Evolutionary conservation across 2,329 filamentous ascomycete genomes (phyloP).

Genomic region (Botrytis porri): DNA sequence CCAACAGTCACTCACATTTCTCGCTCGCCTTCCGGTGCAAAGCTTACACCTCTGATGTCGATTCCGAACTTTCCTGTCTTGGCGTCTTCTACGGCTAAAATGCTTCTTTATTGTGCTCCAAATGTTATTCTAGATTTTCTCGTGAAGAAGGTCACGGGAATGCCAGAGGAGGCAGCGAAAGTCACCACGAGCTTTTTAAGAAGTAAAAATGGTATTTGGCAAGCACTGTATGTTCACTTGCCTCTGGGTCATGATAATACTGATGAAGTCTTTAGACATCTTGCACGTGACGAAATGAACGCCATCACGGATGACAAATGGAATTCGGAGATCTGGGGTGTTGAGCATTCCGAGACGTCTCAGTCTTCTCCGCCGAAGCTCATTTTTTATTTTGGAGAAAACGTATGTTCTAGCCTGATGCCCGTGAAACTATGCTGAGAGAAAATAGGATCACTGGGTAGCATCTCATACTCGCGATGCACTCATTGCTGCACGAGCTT

Average conservation of each 20-base stretch:
- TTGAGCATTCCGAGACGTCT: constrained; percentile 37
- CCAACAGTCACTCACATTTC: constrained; percentile 73
- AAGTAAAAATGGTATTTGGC: constrained; percentile 56
- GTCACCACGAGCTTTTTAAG: constrained; percentile 54
- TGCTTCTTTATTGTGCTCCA: constrained; percentile 45
- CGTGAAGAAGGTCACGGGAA: constrained; percentile 45
- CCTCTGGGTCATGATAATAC: background rate
- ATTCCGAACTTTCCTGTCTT: constrained; percentile 34
- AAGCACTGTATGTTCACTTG: constrained; percentile 45
- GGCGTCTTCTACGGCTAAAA: constrained; percentile 29
- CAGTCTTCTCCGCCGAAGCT: constrained; percentile 45
- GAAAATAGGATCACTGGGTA: constrained; percentile 57
- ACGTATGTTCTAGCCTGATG: constrained; percentile 32
- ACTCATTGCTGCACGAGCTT: constrained; percentile 48
- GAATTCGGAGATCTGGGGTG: constrained; percentile 58
- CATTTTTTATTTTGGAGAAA: constrained; percentile 57
- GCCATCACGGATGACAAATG: constrained; percentile 57
- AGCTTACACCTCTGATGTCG: constrained; percentile 46
- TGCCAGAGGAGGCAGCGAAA: constrained; percentile 48
- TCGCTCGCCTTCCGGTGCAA: constrained; percentile 56
- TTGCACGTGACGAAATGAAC: constrained; percentile 60
- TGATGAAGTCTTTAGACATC: constrained; percentile 37
- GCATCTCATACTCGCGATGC: constrained; percentile 53
- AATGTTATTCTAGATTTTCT: constrained; percentile 43
- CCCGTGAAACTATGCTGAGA: background rate